Conservation (phyloP, 441 rosid genomes). For the Syzygium malaccense region DNA sequence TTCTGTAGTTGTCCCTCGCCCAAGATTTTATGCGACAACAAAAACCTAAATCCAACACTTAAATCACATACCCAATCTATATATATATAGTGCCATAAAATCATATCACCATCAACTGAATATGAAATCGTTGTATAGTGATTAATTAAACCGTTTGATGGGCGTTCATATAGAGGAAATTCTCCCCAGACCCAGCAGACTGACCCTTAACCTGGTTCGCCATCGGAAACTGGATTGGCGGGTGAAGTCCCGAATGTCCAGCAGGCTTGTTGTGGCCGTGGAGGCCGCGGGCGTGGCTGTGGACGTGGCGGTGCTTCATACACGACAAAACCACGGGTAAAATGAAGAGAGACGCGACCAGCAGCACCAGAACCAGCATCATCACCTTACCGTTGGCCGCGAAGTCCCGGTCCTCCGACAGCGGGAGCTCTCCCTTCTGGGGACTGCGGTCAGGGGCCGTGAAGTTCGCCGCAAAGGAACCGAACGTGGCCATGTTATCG, state of each 20-base stretch:
- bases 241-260: neutral
- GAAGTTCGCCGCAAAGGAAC: neutral
- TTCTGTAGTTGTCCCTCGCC: neutral
- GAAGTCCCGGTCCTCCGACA: slow-evolving; percentile 26
- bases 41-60: neutral
- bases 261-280: neutral
- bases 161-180: neutral
- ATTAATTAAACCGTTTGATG: neutral
- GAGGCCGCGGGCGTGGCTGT: neutral
- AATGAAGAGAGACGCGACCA: slow-evolving; percentile 20
- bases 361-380: slow-evolving; percentile 28
- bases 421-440: slow-evolving; percentile 2
- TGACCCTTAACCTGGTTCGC: neutral
- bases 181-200: neutral
- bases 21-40: neutral
- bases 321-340: slow-evolving; percentile 14
- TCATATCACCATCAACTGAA: neutral
- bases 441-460: slow-evolving; percentile 8
- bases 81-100: neutral
- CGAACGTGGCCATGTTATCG: neutral
- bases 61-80: neutral
- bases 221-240: neutral
- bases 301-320: slow-evolving; percentile 1
- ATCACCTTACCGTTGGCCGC: slow-evolving; percentile 40
- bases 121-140: neutral